Evolutionary conservation across 192 early-diverging fungal species (phyloP), one percentile per base, ranked within the genome.

Genomic region (Podila clonocystis): DNA sequence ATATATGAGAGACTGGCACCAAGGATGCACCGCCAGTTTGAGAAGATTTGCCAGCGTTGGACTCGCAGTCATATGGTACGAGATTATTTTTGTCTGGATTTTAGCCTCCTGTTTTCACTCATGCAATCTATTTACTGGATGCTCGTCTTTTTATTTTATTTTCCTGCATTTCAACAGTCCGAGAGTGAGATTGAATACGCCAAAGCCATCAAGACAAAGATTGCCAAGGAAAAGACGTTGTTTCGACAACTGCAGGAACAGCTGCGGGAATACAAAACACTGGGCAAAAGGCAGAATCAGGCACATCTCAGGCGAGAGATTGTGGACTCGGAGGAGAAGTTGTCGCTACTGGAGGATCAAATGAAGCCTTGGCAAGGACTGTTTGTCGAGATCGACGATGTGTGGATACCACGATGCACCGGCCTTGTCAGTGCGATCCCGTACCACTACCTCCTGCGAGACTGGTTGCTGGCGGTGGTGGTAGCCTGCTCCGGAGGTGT

Each of bases 391-490:
- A 62, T 75, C 36, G 89, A 91, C 3, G 83, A 91, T 66, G 82
- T 93, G 4, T 95, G 92, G 88, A 82, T 91, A 2, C 93, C 93
- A 30, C 77, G 89, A 48, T 82, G 85, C 62, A 74, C 95, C 26
- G 94, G 94, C 1, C 74, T 95, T 13, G 71, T 94, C 26, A 91
- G 94, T 68, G 85, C 87, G 24, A 88, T 91, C 70, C 90, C 94
- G 41, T 95, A 91, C 86, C 86, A 91, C 72, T 88, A 93, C 58
- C 72, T 95, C 22, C 80, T 94, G 49, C 85, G 90, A 49, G 94
- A 95, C 70, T 95, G 94, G 94, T 72, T 95, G 15, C 84, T 89
- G 52, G 85, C 84, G 26, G 82, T 95, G n/a, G 58, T 91, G 19
- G 58, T 85, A 9, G 84, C 90, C 2, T 82, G 84, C 26, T 65